Conservation (phyloP, 345 rosid genomes). For the Citrus mangshanensis region DNA sequence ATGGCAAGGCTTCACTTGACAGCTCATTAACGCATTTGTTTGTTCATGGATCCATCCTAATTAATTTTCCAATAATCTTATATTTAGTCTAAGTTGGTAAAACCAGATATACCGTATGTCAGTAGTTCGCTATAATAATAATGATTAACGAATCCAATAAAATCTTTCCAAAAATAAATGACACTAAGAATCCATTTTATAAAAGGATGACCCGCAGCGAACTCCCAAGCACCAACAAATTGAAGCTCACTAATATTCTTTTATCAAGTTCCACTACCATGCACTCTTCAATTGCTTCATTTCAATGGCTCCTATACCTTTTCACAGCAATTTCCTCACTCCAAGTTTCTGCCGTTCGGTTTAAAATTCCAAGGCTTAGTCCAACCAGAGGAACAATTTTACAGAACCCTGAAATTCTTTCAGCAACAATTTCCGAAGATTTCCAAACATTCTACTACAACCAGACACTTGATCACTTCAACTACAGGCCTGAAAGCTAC, state of each 20-base stretch:
- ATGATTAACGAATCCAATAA: too few relatives aligned
- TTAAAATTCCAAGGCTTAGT: slow-evolving; percentile 23
- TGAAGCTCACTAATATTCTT: too few relatives aligned
- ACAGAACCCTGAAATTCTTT: not conserved
- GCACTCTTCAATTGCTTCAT: not conserved
- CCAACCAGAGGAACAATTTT: slow-evolving; percentile 2
- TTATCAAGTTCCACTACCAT: too few relatives aligned
- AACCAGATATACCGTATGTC: not conserved
- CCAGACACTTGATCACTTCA: slow-evolving; percentile 60
- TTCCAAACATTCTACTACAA: slow-evolving; percentile 25
- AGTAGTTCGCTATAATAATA: too few relatives aligned
- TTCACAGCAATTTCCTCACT: not conserved
- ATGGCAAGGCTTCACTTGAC: not conserved
- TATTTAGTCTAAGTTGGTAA: not conserved
- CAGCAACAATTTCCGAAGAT: slow-evolving; percentile 12
- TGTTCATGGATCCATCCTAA: not conserved
- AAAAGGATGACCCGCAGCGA: not conserved
- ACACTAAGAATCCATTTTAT: not conserved
- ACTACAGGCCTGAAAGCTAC: slow-evolving; percentile 48
- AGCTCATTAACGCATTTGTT: not conserved
- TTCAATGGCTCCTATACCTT: not conserved
- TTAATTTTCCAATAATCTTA: not conserved
- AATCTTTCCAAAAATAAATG: not conserved
- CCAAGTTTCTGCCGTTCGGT: not conserved
- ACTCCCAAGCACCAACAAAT: not conserved